Conservation (phyloP, 495 filamentous ascomycete species). For the Penicillium cosmopolitanum region DNA sequence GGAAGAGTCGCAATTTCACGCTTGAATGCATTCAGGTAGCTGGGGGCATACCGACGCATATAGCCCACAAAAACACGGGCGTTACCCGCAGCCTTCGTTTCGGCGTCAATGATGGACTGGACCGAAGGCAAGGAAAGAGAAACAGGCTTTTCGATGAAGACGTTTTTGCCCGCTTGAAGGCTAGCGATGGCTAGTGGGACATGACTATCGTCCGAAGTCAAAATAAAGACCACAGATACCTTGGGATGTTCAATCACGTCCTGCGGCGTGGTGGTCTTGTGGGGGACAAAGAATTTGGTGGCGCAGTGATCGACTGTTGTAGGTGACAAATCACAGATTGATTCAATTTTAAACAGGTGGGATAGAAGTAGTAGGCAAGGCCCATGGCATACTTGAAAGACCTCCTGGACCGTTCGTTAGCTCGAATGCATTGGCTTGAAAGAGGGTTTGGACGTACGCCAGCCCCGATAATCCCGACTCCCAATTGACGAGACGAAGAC, state of each 20-base stretch:
- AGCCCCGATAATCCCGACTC: slow-evolving; percentile 44
- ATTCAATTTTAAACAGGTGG: slow-evolving; percentile 37
- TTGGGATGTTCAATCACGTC: slow-evolving; percentile 34
- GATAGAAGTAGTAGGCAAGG: slow-evolving; percentile 44
- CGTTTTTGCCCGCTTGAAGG: slow-evolving; percentile 44
- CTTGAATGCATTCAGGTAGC: slow-evolving; percentile 45
- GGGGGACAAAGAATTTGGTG: slow-evolving; percentile 26
- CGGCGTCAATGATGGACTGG: slow-evolving; percentile 39
- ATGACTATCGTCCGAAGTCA: slow-evolving; percentile 49
- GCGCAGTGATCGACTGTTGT: slow-evolving; percentile 35
- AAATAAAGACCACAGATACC: slow-evolving; percentile 51
- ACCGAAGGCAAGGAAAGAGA: slow-evolving; percentile 38
- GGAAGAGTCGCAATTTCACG: slow-evolving; percentile 39
- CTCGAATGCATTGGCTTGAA: neutral
- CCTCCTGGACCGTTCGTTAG: slow-evolving; percentile 26
- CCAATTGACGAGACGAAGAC: slow-evolving; percentile 11
- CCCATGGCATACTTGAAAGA: slow-evolving; percentile 52
- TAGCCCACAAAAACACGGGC: slow-evolving; percentile 53
- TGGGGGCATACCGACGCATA: slow-evolving; percentile 54
- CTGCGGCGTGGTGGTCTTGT: slow-evolving; percentile 26
- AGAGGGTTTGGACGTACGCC: slow-evolving; percentile 30
- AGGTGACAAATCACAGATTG: slow-evolving; percentile 47
- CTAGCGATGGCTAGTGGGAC: slow-evolving; percentile 35
- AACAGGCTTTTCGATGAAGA: slow-evolving; percentile 55
- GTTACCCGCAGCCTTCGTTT: slow-evolving; percentile 31